Conservation (phyloP, 2,329 filamentous ascomycete genomes). For the Ceratocystis colombiana region DNA sequence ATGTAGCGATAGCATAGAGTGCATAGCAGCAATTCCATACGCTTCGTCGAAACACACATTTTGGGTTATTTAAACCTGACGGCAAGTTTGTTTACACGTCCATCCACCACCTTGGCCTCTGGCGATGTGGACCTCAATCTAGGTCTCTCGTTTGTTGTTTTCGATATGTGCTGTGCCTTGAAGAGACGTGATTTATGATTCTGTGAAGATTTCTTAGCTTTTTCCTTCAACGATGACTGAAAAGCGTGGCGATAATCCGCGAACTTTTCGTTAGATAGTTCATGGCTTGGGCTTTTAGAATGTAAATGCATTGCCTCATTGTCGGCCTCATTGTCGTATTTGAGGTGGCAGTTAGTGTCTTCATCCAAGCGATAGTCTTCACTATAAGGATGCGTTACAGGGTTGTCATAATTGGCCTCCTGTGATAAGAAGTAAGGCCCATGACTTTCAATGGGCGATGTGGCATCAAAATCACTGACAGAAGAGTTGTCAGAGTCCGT, state of each 20-base stretch:
- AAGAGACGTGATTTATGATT: neutral
- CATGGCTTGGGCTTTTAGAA: neutral
- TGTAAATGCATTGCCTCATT: neutral
- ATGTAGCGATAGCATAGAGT: neutral
- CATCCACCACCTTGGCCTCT: neutral
- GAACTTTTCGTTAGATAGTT: neutral
- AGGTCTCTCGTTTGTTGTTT: neutral
- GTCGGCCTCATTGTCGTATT: neutral
- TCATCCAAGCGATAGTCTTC: neutral
- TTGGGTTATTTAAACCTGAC: neutral
- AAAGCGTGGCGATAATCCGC: neutral
- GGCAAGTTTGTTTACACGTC: neutral
- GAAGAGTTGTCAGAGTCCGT: neutral
- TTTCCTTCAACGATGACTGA: neutral
- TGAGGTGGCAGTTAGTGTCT: neutral
- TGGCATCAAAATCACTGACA: neutral
- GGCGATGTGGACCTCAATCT: neutral
- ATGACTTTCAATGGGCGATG: neutral
- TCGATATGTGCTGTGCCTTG: neutral
- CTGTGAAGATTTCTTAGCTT: neutral
- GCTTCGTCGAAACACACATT: neutral
- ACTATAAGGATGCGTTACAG: neutral
- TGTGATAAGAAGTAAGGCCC: neutral
- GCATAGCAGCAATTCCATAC: neutral
- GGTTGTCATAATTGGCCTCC: neutral